Percentiles rank a stretch among this genome's conserved stretches.
phyloP scores from a whole-genome alignment of 2,329 filamentous ascomycete species.

The Malbranchea cinnamomea region DNA sequence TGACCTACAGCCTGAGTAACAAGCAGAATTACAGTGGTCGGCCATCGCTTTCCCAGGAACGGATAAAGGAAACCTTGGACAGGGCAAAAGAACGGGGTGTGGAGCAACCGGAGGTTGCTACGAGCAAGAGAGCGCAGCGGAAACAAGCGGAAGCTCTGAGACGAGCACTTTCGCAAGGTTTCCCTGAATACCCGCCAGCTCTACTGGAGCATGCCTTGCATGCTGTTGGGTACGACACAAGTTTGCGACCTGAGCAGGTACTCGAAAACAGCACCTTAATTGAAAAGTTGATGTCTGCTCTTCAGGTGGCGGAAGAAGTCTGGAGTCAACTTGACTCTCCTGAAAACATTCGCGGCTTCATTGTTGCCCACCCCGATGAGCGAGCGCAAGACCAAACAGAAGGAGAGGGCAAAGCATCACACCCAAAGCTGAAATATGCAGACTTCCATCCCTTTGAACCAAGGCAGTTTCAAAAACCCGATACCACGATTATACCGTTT shows the following conservation, averaged over 20 bases:
- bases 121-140: conserved; percentile 52
- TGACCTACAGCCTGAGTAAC: conserved; percentile 64
- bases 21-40: conserved; percentile 71
- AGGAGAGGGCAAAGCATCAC: conserved; percentile 2
- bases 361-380: conserved; percentile 47
- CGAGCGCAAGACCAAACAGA: conserved; percentile 26
- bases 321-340: conserved; percentile 53
- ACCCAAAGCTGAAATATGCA: conserved; percentile 44
- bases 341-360: conserved; percentile 62
- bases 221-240: conserved; percentile 52
- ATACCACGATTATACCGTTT: conserved; percentile 57
- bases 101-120: conserved; percentile 11
- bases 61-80: conserved; percentile 54
- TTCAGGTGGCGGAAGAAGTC: conserved; percentile 56
- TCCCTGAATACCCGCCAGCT: conserved; percentile 77
- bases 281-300: conserved; percentile 49
- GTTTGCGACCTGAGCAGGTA: conserved; percentile 51
- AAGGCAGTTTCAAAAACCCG: conserved; percentile 53
- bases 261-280: conserved; percentile 51
- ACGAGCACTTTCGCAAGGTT: conserved; percentile 66
- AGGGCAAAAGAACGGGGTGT: conserved; percentile 37
- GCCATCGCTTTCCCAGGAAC: conserved; percentile 57
- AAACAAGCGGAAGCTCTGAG: conserved; percentile 63
- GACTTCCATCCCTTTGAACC: conserved; percentile 93
- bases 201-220: conserved; percentile 75